Percentiles rank a stretch among this genome's conserved stretches.
These are phyloP conservation scores for Imleria badia DNA, from an alignment of 768 basidiomycete species.

Conservation along the genomic window DNA sequence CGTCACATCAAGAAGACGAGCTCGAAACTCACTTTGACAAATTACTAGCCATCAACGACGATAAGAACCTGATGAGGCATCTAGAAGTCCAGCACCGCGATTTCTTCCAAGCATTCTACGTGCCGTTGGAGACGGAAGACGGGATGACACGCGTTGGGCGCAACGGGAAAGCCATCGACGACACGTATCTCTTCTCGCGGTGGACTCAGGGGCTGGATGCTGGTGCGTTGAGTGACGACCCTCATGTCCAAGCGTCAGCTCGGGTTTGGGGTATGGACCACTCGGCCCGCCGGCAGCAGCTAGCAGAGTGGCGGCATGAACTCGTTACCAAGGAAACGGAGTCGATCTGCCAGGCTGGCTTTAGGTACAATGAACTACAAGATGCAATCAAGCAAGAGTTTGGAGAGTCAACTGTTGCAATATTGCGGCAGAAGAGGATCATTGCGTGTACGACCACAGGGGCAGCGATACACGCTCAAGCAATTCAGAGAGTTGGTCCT, in stretches of 20 bases:
- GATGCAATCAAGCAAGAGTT: conserved; percentile 36
- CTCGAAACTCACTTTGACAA: not conserved
- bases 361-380: conserved; percentile 38
- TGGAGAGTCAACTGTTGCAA: conserved; percentile 27
- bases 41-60: conserved; percentile 19
- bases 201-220: conserved; percentile 48
- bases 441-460: conserved; percentile 71
- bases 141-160: conserved; percentile 48
- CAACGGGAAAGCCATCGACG: conserved; percentile 37
- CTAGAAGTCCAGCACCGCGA: conserved; percentile 46
- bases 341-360: conserved; percentile 27
- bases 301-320: conserved; percentile 35
- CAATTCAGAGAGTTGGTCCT: conserved; percentile 44
- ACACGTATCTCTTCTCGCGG: conserved; percentile 44
- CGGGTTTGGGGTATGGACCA: conserved; percentile 41
- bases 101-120: conserved; percentile 44
- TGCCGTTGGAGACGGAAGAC: conserved; percentile 36
- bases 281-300: conserved; percentile 26
- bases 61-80: conserved; percentile 35
- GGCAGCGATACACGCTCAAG: conserved; percentile 56
- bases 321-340: conserved; percentile 34
- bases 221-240: conserved; percentile 38
- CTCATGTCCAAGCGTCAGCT: conserved; percentile 26
- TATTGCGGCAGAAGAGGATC: conserved; percentile 49
- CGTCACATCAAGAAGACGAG: conserved; percentile 35